These are phyloP conservation scores for Microcyclosporella mali DNA, from an alignment of 2,329 filamentous ascomycete species.

Conservation along the genomic window DNA sequence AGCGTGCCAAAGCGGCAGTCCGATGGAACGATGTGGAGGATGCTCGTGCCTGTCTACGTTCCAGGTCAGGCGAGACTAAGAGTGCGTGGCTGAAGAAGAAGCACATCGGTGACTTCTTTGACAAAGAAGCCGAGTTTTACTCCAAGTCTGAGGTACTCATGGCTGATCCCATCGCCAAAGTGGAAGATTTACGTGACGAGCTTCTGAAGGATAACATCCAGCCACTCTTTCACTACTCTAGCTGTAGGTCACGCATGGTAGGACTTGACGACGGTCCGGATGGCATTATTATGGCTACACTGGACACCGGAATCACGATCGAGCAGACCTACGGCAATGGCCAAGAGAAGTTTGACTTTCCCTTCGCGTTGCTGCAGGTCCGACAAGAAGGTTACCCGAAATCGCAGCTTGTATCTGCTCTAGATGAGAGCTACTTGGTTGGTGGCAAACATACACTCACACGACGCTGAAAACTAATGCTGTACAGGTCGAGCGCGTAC, in stretches of 20 bases:
- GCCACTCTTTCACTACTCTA: conserved; percentile 43
- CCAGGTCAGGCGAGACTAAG: conserved; percentile 17
- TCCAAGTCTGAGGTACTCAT: conserved; percentile 16
- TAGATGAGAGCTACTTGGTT: conserved; percentile 43
- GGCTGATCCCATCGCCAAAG: conserved; percentile 18
- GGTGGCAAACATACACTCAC: background rate
- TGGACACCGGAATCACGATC: conserved; percentile 45
- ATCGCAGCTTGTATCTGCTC: conserved; percentile 35
- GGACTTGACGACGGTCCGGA: conserved; percentile 41
- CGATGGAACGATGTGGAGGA: conserved; percentile 29
- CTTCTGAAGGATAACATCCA: conserved; percentile 41
- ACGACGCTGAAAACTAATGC: background rate
- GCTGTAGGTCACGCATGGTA: conserved; percentile 43
- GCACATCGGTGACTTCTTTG: conserved; percentile 36
- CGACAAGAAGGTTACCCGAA: conserved; percentile 42
- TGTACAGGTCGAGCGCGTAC: conserved; percentile 42
- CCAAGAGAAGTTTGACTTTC: conserved; percentile 34
- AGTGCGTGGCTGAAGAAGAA: conserved; percentile 38
- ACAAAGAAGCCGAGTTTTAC: conserved; percentile 24
- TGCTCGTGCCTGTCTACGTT: conserved; percentile 22
- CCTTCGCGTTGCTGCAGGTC: conserved; percentile 47
- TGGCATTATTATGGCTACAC: conserved; percentile 42
- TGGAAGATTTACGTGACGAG: conserved; percentile 36
- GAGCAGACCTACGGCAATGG: conserved; percentile 23
- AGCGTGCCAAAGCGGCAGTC: conserved; percentile 24